Conservation (phyloP, 2,329 filamentous ascomycete genomes). For the Blumeria graminis region DNA sequence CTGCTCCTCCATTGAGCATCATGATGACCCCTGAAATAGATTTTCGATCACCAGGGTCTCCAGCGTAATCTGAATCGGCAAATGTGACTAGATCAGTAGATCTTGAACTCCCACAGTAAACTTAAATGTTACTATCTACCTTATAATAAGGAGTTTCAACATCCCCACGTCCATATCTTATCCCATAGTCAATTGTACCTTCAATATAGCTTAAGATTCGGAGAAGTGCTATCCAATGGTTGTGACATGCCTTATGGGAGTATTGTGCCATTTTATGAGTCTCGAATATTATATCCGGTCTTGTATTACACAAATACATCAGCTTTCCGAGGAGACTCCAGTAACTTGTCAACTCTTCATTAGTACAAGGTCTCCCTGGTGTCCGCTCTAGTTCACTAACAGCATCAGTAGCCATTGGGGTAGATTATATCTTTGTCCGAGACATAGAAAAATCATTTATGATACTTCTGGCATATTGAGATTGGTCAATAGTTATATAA, state of each 20-base stretch:
- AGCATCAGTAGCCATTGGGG: too few relatives aligned
- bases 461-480: too few relatives aligned
- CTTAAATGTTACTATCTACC: neutral
- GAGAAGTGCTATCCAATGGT: neutral
- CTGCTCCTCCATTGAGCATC: neutral
- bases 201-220: neutral
- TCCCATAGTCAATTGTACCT: neutral
- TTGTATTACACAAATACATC: too few relatives aligned
- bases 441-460: too few relatives aligned
- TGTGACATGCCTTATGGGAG: neutral
- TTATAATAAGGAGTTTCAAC: neutral
- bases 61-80: neutral
- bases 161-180: neutral
- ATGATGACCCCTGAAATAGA: neutral
- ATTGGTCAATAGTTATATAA: neutral
- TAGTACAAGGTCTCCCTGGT: too few relatives aligned
- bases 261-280: neutral
- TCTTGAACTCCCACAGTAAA: neutral
- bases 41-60: neutral
- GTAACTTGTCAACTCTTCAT: too few relatives aligned
- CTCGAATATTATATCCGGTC: too few relatives aligned
- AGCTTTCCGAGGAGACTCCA: too few relatives aligned
- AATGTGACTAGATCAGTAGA: neutral
- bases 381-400: too few relatives aligned
- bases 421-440: too few relatives aligned